Evolutionary conservation across 2,329 filamentous ascomycete species (phyloP), one percentile per base, ranked within the genome.

Genomic region (Xylariaceae sp.): DNA sequence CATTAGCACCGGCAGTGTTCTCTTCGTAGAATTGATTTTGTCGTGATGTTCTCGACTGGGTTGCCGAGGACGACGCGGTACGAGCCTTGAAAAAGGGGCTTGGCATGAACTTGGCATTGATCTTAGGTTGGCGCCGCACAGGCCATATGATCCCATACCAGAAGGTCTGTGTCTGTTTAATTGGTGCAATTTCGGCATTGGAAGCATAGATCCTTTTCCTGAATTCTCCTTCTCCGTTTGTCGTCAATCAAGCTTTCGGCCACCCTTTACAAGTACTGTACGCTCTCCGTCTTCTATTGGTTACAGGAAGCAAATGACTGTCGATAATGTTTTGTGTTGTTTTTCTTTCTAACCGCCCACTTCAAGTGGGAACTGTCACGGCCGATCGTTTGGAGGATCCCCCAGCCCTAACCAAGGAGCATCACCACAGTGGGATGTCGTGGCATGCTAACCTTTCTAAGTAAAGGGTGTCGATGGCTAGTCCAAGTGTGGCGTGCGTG

Each of bases 131-230:
- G 20, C 37, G 23, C n/a, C n/a, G n/a, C n/a, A n/a, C n/a, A n/a
- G n/a, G n/a, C n/a, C n/a, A n/a, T n/a, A n/a, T n/a, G n/a, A n/a
- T n/a, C n/a, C n/a, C n/a, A n/a, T n/a, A n/a, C n/a, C n/a, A n/a
- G n/a, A n/a, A n/a, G n/a, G n/a, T n/a, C n/a, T 50, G 36, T 24
- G 20, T 37, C 18, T 63, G 44, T 62, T 64, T 62, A 53, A 64
- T 64, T 65, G 52, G 57, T 55, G 59, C 50, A 67, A 67, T 67
- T 59, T 67, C 65, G 61, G 64, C 55, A 58, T 53, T 61, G 43
- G 18, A 53, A 33, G 47, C 8, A 42, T 58, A 46, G 54, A 30
- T 32, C 24, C 44, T 58, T 45, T 41, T 42, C 33, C 54, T 60
- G 23, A 50, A 18, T 49, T 35, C 27, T 50, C 48, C 55, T 46